A percentile compares a stretch with the other conserved stretches of the same genome.
Conservation (phyloP, 2,329 filamentous ascomycete genomes). For the Hypoxylon sp. region DNA sequence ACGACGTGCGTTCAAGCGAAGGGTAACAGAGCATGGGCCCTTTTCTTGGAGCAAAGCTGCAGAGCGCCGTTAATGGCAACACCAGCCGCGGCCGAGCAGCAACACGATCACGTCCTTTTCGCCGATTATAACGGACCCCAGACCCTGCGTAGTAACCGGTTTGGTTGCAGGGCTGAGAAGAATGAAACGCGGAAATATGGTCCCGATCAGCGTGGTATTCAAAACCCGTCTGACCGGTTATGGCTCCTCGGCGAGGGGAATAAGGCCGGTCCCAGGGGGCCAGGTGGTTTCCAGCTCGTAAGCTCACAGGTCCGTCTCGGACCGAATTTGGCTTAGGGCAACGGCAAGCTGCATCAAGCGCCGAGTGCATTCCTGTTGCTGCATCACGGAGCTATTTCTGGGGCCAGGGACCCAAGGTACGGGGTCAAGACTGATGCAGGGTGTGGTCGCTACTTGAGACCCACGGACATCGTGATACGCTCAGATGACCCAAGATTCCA, state of each 20-base stretch:
- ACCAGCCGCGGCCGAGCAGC: slow-evolving; percentile 29
- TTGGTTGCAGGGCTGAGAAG: slow-evolving; percentile 40
- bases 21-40: slow-evolving; percentile 5
- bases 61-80: slow-evolving; percentile 32
- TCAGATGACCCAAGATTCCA: slow-evolving; percentile 44
- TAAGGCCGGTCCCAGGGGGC: slow-evolving; percentile 10
- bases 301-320: slow-evolving; percentile 34
- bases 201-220: slow-evolving; percentile 40
- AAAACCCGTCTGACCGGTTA: slow-evolving; percentile 40
- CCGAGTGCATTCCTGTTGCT: slow-evolving; percentile 34
- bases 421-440: slow-evolving; percentile 19
- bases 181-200: slow-evolving; percentile 39
- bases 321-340: slow-evolving; percentile 41
- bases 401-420: slow-evolving; percentile 28
- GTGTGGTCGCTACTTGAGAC: slow-evolving; percentile 40
- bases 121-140: slow-evolving; percentile 32
- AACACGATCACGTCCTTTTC: slow-evolving; percentile 20
- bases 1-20: slow-evolving; percentile 25
- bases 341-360: slow-evolving; percentile 43
- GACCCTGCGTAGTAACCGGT: slow-evolving; percentile 30
- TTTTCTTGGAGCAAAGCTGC: slow-evolving; percentile 34
- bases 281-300: slow-evolving; percentile 31
- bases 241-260: slow-evolving; percentile 24
- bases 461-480: slow-evolving; percentile 42
- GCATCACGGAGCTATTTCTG: slow-evolving; percentile 42